Evolutionary conservation across 371 early-diverging fungal genomes (phyloP), one percentile per base, ranked within the genome.

Genomic region (Circinella minor): DNA sequence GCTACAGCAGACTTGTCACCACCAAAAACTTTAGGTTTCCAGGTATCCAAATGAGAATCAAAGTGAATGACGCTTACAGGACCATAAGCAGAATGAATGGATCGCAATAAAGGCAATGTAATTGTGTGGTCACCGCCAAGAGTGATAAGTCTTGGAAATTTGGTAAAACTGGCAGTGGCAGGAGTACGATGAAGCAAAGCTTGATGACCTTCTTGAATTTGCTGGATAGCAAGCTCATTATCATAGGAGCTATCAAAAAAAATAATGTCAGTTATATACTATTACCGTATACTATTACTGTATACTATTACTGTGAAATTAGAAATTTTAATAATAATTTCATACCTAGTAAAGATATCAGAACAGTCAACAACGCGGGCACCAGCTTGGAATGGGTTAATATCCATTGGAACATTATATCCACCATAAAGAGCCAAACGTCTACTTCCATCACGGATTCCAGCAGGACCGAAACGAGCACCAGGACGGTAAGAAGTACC

Each of bases 31-130:
- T 57, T 57, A 27, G 74, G 80, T 27, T 63, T 70, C 77, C 77
- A 77, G 27, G 78, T 74, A 66, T 77, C 79, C 61, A 79, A 61
- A 18, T 79, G 80, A 49, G 76, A 76, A 66, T 79, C 80, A 68
- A 79, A 79, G 65, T 79, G 80, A 46, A 79, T 74, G 1, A 79
- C 79, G 18, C 75, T 57, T 14, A 78, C 77, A 11, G 49, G 68
- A 5, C 77, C 77, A 46, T 77, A 77, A 38, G 66, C 66, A 39
- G 71, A 46, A 20, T 67, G 66, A 13, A 79, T 55, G 3, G 73
- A 60, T 3, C 75, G 69, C 46, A 77, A 66, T 17, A 78, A 55
- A 4, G 76, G 76, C 11, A 74, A 59, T 27, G 67, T 62, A 37
- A 79, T 76, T 4, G 73, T 70, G 61, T 76, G 74, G 55, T 76